These are phyloP conservation scores for Phaeotremella skinneri DNA, from an alignment of 768 basidiomycete genomes.

Conservation along the genomic window DNA sequence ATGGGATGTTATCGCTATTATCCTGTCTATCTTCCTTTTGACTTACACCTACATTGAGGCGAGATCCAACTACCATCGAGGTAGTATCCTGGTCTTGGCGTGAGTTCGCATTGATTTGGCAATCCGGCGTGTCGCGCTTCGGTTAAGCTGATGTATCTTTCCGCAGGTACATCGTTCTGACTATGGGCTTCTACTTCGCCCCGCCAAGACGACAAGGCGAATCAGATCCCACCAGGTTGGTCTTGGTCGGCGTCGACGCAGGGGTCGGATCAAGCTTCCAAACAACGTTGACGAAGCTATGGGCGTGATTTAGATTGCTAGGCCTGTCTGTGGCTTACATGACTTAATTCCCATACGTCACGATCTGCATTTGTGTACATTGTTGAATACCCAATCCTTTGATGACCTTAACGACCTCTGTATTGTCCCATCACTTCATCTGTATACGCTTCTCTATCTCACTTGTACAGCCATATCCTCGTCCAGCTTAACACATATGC, in stretches of 20 bases:
- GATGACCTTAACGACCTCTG: too few species aligned
- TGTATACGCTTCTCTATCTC: too few species aligned
- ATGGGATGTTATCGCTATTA: conserved; percentile 94
- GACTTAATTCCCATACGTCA: too few species aligned
- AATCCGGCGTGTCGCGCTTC: background rate
- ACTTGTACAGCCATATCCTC: too few species aligned
- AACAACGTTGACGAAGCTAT: background rate
- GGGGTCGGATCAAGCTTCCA: background rate
- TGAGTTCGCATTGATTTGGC: conserved; percentile 47
- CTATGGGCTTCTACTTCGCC: conserved; percentile 86
- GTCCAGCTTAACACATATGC: too few species aligned
- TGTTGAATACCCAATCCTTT: too few species aligned
- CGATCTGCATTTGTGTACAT: too few species aligned
- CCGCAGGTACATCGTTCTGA: conserved; percentile 80
- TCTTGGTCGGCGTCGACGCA: background rate
- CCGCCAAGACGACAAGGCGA: conserved; percentile 25
- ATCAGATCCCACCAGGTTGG: background rate
- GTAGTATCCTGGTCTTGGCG: conserved; percentile 92
- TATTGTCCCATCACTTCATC: too few species aligned
- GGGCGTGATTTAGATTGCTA: background rate
- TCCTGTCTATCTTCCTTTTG: conserved; percentile 93
- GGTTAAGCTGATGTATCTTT: background rate
- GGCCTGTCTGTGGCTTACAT: too few species aligned
- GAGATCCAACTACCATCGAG: conserved; percentile 96
- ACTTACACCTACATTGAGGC: conserved; percentile 99